Base-by-base conservation (phyloP, 2,329 filamentous ascomycete species). In the Fusarium sp. region DNA sequence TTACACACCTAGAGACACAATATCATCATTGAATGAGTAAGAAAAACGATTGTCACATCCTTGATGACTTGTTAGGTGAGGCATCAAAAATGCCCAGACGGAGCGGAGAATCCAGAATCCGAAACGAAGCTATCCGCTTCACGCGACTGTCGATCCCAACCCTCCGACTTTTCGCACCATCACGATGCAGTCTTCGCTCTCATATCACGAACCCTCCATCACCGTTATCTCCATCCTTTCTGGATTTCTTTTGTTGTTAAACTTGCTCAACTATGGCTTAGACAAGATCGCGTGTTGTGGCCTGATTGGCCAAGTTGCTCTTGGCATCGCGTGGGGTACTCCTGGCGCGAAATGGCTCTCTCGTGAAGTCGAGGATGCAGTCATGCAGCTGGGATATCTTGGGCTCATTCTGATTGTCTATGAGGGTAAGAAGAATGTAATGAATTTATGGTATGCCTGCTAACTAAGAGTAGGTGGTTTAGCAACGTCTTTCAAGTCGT, bases 381-480 rank as follows among this genome's bases (percentile, higher is more conserved):
- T 93, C 31, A 87, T 92, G 24, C 88, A 93, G 68, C 80, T 95
- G 2, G 93, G 93, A 0, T 95, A 95, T 78, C 81, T 95, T 0
- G 93, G 93, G 0, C 80, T 95, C n/a, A 87, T 95, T 8, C 82
- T 94, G 29, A 82, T 95, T 1, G 92, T 95, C 0, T 95, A 90
- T 79, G 91, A 95, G 85, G 92, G 91, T 87, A 7, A 31, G 39
- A 20, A 0, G 0, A 0, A 0, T 11, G 0, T 2, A 0, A 6
- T 20, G 1, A 18, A 10, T 20, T 2, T 54, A n/a, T 5, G 27
- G n/a, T 22, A 43, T 20, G 22, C 22, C 11, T 5, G 29, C 24
- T 69, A 6, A 71, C 4, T 1, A 7, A 16, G 6, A 11, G 2
- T 16, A 88, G 90, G 91, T 29, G 92, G 91, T 3, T 82, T 93